phyloP scores from a whole-genome alignment of 495 filamentous ascomycete genomes.

The Entonaema liquescens region DNA sequence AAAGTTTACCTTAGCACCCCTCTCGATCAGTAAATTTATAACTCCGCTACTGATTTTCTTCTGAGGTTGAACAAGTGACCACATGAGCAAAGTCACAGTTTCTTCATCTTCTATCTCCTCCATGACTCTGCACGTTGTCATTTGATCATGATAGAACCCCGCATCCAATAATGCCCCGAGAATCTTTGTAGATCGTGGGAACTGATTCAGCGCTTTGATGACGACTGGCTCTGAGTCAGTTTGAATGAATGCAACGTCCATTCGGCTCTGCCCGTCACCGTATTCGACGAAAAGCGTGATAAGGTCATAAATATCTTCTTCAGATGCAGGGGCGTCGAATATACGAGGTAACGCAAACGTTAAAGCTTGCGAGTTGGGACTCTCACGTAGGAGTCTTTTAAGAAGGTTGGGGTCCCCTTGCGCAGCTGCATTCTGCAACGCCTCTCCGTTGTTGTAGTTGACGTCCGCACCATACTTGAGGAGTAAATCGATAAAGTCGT shows the following conservation, averaged over 20 bases:
- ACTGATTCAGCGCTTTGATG: constrained; percentile 53
- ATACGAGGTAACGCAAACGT: constrained; percentile 55
- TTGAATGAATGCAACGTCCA: constrained; percentile 53
- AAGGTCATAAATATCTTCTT: constrained; percentile 50
- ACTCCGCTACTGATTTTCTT: constrained; percentile 57
- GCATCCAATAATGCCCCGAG: constrained; percentile 54
- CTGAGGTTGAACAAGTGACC: constrained; percentile 58
- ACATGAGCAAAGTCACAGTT: constrained; percentile 55
- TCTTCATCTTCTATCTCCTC: constrained; percentile 53
- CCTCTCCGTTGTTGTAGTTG: constrained; percentile 52
- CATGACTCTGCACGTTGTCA: constrained; percentile 45
- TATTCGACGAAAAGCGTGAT: constrained; percentile 55
- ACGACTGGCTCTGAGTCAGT: constrained; percentile 49
- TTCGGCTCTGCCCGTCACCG: constrained; percentile 48
- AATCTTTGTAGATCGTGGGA: constrained; percentile 54
- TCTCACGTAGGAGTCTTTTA: constrained; percentile 47
- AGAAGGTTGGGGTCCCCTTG: constrained; percentile 52
- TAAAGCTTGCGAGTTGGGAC: constrained; percentile 50
- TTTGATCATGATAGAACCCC: constrained; percentile 59
- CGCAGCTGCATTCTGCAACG: constrained; percentile 52
- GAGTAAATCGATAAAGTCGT: constrained; percentile 48
- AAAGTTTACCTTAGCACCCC: constrained; percentile 58
- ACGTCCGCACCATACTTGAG: constrained; percentile 50
- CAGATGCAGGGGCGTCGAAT: constrained; percentile 49
- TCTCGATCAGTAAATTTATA: constrained; percentile 53